phyloP scores from a whole-genome alignment of 2,329 filamentous ascomycete genomes.

The Pestalotiopsis sp. region DNA sequence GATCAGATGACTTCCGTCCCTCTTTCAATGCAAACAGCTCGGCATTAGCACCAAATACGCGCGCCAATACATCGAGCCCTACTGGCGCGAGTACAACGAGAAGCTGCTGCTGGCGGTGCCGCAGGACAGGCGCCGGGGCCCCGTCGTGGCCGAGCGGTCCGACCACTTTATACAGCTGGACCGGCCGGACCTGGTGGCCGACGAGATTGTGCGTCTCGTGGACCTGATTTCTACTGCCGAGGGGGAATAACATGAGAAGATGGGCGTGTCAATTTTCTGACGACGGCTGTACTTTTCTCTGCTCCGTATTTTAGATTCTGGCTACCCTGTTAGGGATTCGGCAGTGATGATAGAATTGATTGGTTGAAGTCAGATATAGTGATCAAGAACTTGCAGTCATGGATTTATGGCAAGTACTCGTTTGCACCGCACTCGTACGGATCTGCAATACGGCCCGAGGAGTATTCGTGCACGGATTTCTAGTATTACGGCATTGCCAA shows the following conservation, averaged over 20 bases:
- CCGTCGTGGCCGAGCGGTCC: not conserved
- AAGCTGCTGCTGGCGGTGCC: slow-evolving; percentile 1
- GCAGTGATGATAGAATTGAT: too few relatives aligned
- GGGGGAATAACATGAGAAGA: not conserved
- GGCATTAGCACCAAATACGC: slow-evolving; percentile 8
- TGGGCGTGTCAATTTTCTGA: not conserved
- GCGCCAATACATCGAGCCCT: slow-evolving; percentile 6
- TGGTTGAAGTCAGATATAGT: too few relatives aligned
- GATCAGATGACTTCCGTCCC: too few relatives aligned
- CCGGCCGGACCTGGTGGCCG: slow-evolving; percentile 1
- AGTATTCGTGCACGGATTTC: too few relatives aligned
- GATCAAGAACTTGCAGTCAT: too few relatives aligned
- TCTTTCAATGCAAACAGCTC: not conserved
- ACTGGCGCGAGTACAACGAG: slow-evolving; percentile 8
- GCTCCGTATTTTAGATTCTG: too few relatives aligned
- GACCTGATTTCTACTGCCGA: not conserved
- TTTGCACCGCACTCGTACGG: too few relatives aligned
- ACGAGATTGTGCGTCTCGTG: not conserved
- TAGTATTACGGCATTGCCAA: too few relatives aligned
- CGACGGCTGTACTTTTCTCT: too few relatives aligned
- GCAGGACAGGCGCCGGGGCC: not conserved
- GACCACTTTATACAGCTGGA: slow-evolving; percentile 8
- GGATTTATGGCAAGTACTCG: too few relatives aligned
- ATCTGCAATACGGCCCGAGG: too few relatives aligned
- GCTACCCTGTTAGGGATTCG: too few relatives aligned